These are phyloP conservation scores for Lichtheimia hyalospora DNA, from an alignment of 371 early-diverging fungal species.

Conservation along the genomic window DNA sequence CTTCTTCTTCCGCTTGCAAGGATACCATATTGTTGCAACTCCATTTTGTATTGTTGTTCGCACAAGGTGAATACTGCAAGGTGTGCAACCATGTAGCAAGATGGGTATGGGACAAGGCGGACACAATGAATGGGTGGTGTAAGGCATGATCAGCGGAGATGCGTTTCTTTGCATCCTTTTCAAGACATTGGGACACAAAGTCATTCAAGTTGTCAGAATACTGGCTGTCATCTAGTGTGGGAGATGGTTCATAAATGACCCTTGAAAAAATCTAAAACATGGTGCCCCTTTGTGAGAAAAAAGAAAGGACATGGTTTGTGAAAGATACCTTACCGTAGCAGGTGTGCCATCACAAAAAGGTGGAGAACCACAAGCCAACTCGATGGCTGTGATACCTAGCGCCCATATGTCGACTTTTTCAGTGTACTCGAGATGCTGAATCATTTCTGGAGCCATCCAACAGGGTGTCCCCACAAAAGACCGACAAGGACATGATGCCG, in stretches of 20 bases:
- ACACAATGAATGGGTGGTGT: not conserved
- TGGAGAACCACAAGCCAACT: constrained; percentile 91
- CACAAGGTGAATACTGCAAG: not conserved
- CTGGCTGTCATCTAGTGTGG: constrained; percentile 21
- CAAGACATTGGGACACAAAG: constrained; percentile 41
- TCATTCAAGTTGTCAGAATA: constrained; percentile 18
- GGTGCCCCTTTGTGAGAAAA: not conserved
- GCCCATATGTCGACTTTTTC: constrained; percentile 87
- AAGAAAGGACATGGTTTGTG: not conserved
- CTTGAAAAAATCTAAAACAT: constrained; percentile 30
- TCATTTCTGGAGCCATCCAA: constrained; percentile 91
- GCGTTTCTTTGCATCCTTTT: constrained; percentile 68
- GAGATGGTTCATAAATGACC: constrained; percentile 31
- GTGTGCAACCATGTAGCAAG: not conserved
- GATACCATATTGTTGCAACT: not conserved
- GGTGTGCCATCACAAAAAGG: constrained; percentile 91
- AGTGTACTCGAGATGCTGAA: constrained; percentile 73
- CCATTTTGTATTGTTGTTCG: not conserved
- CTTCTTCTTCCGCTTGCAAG: not conserved
- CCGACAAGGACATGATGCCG: not conserved
- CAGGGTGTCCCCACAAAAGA: constrained; percentile 82
- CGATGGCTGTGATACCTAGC: constrained; percentile 95
- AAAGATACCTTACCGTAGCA: constrained; percentile 52
- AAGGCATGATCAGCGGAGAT: constrained; percentile 41
- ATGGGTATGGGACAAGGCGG: not conserved